Evolutionary conservation across 768 basidiomycete genomes (phyloP), one percentile per base, ranked within the genome.

Genomic region (Termitomyces sp.): DNA sequence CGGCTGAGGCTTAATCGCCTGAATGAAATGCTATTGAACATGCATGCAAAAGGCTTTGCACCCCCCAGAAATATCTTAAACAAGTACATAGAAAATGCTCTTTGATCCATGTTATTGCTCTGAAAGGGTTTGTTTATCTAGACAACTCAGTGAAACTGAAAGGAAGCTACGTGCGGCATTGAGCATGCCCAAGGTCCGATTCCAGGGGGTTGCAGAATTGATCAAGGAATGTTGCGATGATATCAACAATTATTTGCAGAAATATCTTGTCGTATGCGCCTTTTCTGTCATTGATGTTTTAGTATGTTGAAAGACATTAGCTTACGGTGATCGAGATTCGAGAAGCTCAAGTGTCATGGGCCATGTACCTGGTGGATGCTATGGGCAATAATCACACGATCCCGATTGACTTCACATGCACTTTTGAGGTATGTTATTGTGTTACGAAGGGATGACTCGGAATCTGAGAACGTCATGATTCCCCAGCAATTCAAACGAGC

Each of bases 401-500:
- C 12, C 32, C 54, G 1, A 55, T 55, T 9, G n/a, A 18, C 8
- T 16, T 55, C 40, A 18, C 54, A 8, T 40, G 39, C 7, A 55
- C 38, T 11, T 44, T 55, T 15, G 40, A 40, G 54, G 54, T 55
- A 55, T 11, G 54, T 2, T 42, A 22, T 12, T 40, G 40, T 55
- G 24, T 18, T 15, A 15, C 4, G 36, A 42, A 36, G 7, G 13
- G 28, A 55, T 7, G 28, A 28, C 28, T 28, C 4, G 2, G n/a
- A 16, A 22, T 12, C 16, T 40, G 8, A 28, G n/a, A 54, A 54
- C 18, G 1, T n/a, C 54, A 28, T 7, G 33, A 22, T 24, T 40
- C 15, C 12, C 15, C 28, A 55, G 54, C 54, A 55, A 44, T 55
- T 55, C 28, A 55, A 42, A 55, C 54, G 24, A 9, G 54, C 54